These are phyloP conservation scores for Salvia sclarea DNA, from an alignment of 305 asterid species.

Conservation along the genomic window DNA sequence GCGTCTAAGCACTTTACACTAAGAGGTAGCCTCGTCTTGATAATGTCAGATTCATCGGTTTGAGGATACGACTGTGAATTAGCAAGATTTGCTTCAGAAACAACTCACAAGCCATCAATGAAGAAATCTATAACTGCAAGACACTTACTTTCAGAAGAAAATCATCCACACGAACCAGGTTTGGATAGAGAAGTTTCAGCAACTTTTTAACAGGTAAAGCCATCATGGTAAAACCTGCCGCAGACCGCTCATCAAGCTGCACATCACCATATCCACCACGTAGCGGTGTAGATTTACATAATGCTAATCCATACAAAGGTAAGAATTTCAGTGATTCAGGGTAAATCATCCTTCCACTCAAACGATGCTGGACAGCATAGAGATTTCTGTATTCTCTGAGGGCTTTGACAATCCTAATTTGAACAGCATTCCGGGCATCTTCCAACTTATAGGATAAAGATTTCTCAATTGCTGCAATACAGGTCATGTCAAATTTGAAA, in stretches of 20 bases:
- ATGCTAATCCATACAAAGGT: constrained; percentile 71
- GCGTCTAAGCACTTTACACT: constrained; percentile 74
- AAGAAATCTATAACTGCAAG: constrained; percentile 23
- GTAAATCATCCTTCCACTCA: constrained; percentile 86
- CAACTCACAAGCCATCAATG: constrained; percentile 9
- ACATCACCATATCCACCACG: constrained; percentile 88
- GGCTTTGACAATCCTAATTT: constrained; percentile 71
- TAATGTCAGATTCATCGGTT: constrained; percentile 46
- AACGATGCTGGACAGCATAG: constrained; percentile 80
- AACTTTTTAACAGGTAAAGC: constrained; percentile 74
- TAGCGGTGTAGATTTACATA: constrained; percentile 67
- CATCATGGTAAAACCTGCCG: constrained; percentile 86
- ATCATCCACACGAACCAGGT: constrained; percentile 70
- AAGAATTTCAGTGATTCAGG: constrained; percentile 79
- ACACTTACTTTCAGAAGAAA: constrained; percentile 62
- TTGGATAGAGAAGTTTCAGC: constrained; percentile 83
- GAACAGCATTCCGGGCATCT: constrained; percentile 73
- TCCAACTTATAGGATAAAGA: constrained; percentile 76
- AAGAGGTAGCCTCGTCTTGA: constrained; percentile 63
- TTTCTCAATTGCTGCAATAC: constrained; percentile 76
- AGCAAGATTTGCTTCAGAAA: constrained; percentile 30
- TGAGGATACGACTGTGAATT: constrained; percentile 45
- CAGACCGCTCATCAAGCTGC: constrained; percentile 79
- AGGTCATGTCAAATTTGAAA: constrained; percentile 20
- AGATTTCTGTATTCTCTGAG: constrained; percentile 86